Base-by-base conservation (phyloP, 179 eudicot genomes). In the Gypsophila paniculata region DNA sequence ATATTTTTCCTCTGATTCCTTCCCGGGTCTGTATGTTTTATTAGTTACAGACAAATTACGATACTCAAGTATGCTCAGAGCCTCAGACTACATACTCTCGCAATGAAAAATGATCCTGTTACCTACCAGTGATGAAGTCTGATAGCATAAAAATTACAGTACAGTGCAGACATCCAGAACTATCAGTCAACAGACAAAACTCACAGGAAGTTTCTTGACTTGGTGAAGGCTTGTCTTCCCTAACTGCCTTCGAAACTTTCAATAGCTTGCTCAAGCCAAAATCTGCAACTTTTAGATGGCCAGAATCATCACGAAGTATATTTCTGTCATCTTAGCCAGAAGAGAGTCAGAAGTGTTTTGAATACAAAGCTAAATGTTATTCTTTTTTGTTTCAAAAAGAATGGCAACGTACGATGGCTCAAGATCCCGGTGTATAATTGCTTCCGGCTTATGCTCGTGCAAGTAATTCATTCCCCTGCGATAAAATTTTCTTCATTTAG, bases 391-490 rank as follows among this genome's bases (percentile, higher is more conserved):
- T 23, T 29, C 34, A 42, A 65, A 68, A 64, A 23, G 60, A 60
- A 51, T 48, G 72, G 68, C 49, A 52, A 61, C 86, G 5, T 80
- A 83, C 84, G 84, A 78, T 19, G 86, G 86, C 81, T 83, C 86
- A 70, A 83, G 86, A 73, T 83, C 84, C 38, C 82, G 74, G 71
- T 83, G 86, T 53, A 83, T 78, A 44, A 83, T 80, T 54, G 84
- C 70, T 71, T 67, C 81, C 1, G 86, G 84, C 68, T 65, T 80
- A 76, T 66, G 73, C 65, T 83, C 84, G 75, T 83, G 86, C 77
- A 83, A 76, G 73, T 83, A 83, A 63, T 78, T 83, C 84, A 81
- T 73, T 68, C 86, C 86, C 84, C 86, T 80, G 84, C 68, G 60
- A 79, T 19, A 70, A 49, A 65, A 2, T 9, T 23, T 9, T 21